These are phyloP conservation scores for Neurospora sp. DNA, from an alignment of 495 filamentous ascomycete species.

Conservation along the genomic window DNA sequence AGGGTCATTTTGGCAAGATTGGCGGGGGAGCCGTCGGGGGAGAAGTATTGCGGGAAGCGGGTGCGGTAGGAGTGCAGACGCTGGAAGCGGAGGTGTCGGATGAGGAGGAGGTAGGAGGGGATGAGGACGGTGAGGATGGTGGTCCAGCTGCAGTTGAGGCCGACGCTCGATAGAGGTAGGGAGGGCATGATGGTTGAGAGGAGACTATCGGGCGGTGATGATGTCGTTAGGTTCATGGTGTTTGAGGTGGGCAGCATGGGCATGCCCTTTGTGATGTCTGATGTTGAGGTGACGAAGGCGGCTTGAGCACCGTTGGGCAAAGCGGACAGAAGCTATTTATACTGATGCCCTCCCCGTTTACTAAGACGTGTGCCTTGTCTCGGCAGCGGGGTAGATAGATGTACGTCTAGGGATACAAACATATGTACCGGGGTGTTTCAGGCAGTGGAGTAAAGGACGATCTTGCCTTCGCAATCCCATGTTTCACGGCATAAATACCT, in stretches of 20 bases:
- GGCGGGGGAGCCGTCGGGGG: neutral
- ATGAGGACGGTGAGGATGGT: neutral
- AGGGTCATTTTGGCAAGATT: constrained; percentile 43
- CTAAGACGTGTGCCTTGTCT: neutral
- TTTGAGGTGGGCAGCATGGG: neutral
- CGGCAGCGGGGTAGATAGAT: neutral
- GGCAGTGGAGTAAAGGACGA: no score
- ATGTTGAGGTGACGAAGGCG: neutral
- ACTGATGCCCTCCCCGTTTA: neutral
- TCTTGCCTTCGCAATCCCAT: neutral
- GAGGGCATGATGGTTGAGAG: neutral
- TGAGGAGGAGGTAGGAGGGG: neutral
- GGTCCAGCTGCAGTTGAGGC: neutral
- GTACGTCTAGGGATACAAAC: neutral
- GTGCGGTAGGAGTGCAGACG: neutral
- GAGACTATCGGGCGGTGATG: neutral
- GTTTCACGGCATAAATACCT: neutral
- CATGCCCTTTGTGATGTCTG: neutral
- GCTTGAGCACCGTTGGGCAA: neutral
- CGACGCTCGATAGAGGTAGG: neutral
- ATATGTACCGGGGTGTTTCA: no score
- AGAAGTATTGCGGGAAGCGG: neutral
- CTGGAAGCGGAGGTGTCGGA: neutral
- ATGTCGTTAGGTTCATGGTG: neutral
- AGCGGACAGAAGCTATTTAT: neutral